Base-by-base conservation (phyloP, 108 stramenopile species). In the Chaetoceros muelleri region DNA sequence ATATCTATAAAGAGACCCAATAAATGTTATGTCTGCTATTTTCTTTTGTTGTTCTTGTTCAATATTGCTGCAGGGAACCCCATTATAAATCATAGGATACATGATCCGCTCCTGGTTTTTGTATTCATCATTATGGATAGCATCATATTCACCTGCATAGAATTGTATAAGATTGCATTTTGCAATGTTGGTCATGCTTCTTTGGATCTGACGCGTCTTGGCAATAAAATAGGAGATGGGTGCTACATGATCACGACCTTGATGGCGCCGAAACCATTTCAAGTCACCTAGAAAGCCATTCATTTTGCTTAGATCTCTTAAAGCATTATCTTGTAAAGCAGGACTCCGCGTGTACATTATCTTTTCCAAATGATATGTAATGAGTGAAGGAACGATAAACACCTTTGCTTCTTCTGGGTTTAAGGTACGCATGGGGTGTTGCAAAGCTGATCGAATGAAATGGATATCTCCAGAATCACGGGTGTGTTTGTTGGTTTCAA, bases 391-490 rank as follows among this genome's bases (percentile, higher is more conserved):
- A 44, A 66, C 54, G 20, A 69, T 44, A 49, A 69, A 69, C n/a
- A 69, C 46, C 31, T 57, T 50, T 28, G 67, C 67, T 10, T 62
- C 2, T 28, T 44, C 28, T 17, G 61, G 34, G 30, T 69, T 24
- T 18, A 16, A 26, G 8, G 67, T 69, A 10, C 67, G 60, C 61
- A 62, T 62, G 13, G 61, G 67, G 28, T 69, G 67, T 5, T 28
- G 8, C 45, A 57, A 28, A 24, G 56, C 57, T 27, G 52, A 28
- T 27, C 44, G n/a, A 22, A 69, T 25, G 28, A 62, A 69, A 40
- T 40, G 34, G 34, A 40, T 10, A 10, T 40, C 34, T 10, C 13
- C 5, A 10, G 34, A 40, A 40, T 13, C 5, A 13, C 34, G 8
- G 13, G 13, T 13, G 34, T 10, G 13, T 10, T 10, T 5, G 5